Evolutionary conservation across 2,329 filamentous ascomycete species (phyloP), one percentile per base, ranked within the genome.

Genomic region (Alternaria longipes): DNA sequence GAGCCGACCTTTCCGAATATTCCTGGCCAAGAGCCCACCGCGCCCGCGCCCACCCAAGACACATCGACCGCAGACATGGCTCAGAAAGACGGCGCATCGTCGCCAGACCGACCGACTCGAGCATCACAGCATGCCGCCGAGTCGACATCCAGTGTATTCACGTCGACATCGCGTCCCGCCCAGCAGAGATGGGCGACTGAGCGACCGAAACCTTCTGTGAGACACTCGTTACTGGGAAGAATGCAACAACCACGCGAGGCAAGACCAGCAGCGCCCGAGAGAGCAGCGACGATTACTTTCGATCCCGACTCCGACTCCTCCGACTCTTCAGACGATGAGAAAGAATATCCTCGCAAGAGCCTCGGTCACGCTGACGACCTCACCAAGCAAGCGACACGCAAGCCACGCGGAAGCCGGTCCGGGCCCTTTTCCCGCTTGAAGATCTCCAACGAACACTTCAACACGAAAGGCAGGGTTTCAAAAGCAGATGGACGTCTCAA

Each of bases 401-500:
- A 59, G 36, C 44, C 63, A 42, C 61, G 60, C 46, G 56, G 59
- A 34, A 61, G 45, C n/a, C 64, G 57, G 30, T 51, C 63, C 0
- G 64, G 64, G 0, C 76, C 73, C 3, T 89, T 84, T 66, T 81
- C 84, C 0, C 82, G 82, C 3, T 90, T 92, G 74, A 81, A 81
- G 40, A 81, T 92, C 18, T 84, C 83, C 5, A 90, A 92, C 67
- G 84, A 90, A 4, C 81, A 90, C 51, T 91, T 89, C 76, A 83
- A 81, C 20, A 91, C 88, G 1, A 87, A 84, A 63, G 90, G 89
- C 24, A 87, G 83, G 63, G 85, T 92, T 1, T 88, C 85, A 3
- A 90, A 87, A 75, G 84, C 81, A 47, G 91, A 93, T 74, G 91
- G 91, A 0, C 84, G 91, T 22, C 78, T 94, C 50, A 88, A 87